Percentiles rank a stretch among this genome's conserved stretches.
Conservation (phyloP, 2,329 filamentous ascomycete species). For the Claviceps capensis region DNA sequence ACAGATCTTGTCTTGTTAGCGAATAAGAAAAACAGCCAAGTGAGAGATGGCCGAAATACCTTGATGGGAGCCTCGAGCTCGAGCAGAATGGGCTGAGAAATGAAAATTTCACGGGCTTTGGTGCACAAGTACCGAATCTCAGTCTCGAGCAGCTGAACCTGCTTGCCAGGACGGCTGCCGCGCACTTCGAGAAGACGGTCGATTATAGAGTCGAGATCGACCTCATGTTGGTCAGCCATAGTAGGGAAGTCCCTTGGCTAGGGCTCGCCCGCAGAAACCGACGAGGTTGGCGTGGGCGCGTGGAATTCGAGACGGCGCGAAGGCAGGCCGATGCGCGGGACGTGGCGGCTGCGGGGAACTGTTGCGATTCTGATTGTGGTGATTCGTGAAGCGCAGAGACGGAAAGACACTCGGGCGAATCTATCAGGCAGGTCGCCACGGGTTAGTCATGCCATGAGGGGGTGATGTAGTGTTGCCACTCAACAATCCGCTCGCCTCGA, state of each 20-base stretch:
- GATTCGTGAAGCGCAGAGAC: slow-evolving; percentile 10
- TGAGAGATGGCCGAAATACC: slow-evolving; percentile 36
- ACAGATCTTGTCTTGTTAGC: slow-evolving; percentile 58
- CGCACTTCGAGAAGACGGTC: slow-evolving; percentile 94
- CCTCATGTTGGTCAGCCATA: slow-evolving; percentile 64
- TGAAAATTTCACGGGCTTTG: slow-evolving; percentile 98
- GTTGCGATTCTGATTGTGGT: slow-evolving; percentile 10
- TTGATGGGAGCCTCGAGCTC: slow-evolving; percentile 98
- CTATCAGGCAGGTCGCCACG: slow-evolving; percentile 8
- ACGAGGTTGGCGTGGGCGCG: slow-evolving; percentile 12
- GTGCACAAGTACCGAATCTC: slow-evolving; percentile 97
- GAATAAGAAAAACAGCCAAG: background rate
- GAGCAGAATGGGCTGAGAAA: slow-evolving; percentile 93
- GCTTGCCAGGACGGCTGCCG: slow-evolving; percentile 94
- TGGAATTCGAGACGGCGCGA: slow-evolving; percentile 11
- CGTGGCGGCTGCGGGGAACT: slow-evolving; percentile 10
- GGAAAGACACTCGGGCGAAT: slow-evolving; percentile 16
- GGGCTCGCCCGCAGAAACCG: slow-evolving; percentile 26
- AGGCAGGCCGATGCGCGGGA: slow-evolving; percentile 16
- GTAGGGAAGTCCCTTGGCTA: slow-evolving; percentile 22
- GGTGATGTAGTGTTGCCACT: background rate
- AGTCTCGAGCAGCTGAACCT: slow-evolving; percentile 90
- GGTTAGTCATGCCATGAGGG: slow-evolving; percentile 1
- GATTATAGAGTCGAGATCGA: slow-evolving; percentile 99
- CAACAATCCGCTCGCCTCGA: background rate